These are phyloP conservation scores for Sporothrix globosa DNA, from an alignment of 2,329 filamentous ascomycete genomes.

Conservation along the genomic window DNA sequence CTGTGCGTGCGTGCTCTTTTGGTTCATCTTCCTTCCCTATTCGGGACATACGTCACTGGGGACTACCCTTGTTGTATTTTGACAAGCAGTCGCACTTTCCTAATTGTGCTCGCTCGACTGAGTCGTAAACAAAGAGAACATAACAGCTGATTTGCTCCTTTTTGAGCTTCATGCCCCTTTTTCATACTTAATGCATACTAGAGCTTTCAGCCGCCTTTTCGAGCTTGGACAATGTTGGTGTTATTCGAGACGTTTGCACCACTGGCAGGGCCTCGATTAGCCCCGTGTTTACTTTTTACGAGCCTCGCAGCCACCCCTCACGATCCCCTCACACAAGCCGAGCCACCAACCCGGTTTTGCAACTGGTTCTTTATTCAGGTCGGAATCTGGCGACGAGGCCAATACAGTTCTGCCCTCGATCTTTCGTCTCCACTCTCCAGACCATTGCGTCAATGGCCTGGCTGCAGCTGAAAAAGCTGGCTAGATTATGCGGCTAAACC, in stretches of 20 bases:
- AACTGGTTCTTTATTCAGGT: neutral
- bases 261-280: neutral
- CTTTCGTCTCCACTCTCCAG: conserved; percentile 3
- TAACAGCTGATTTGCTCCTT: neutral
- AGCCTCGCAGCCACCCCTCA: neutral
- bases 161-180: neutral
- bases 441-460: neutral
- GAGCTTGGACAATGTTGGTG: too few relatives aligned
- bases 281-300: neutral
- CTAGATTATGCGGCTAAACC: conserved; percentile 28
- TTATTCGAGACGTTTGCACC: neutral
- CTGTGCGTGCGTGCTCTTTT: neutral
- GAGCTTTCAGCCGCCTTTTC: too few relatives aligned
- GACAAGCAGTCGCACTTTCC: conserved; percentile 1
- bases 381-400: neutral
- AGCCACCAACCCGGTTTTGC: neutral
- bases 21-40: neutral
- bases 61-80: neutral
- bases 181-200: neutral
- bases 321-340: neutral
- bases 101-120: neutral
- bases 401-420: neutral
- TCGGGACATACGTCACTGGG: conserved; percentile 19
- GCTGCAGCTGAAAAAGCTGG: conserved; percentile 12
- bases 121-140: neutral